phyloP scores from a whole-genome alignment of 371 early-diverging fungal species.

The Syncephalastrum racemosum region DNA sequence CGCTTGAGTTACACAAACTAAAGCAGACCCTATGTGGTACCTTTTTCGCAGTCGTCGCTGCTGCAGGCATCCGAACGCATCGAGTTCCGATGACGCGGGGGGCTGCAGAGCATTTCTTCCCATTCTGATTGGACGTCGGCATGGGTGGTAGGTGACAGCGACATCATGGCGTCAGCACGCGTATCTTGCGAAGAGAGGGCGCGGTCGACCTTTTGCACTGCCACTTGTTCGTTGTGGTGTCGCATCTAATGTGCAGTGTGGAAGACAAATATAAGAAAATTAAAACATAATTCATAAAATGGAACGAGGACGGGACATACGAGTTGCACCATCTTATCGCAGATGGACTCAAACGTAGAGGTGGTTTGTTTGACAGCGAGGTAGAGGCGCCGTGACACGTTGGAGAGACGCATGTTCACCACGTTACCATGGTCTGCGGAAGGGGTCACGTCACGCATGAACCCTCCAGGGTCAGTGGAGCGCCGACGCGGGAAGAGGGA shows the following conservation, averaged over 20 bases:
- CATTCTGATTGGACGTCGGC: not conserved
- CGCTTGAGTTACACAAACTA: not conserved
- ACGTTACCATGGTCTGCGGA: constrained; percentile 7
- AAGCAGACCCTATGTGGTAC: no score
- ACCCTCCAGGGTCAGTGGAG: constrained; percentile 23
- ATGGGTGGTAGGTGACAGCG: not conserved
- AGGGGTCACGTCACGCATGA: constrained; percentile 1
- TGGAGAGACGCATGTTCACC: constrained; percentile 31
- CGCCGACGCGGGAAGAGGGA: constrained; percentile 12
- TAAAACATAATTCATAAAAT: no score
- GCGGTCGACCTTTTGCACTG: not conserved
- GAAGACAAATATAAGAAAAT: no score
- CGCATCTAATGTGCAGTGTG: not conserved
- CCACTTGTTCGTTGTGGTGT: not conserved
- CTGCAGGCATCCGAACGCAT: constrained; percentile 5
- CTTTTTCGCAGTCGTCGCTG: not conserved
- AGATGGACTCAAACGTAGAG: constrained; percentile 31
- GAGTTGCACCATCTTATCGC: constrained; percentile 38
- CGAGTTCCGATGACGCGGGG: not conserved
- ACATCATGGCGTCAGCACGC: no score
- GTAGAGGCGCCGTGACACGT: constrained; percentile 32
- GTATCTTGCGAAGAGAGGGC: not conserved
- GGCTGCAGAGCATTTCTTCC: constrained; percentile 6
- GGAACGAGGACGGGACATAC: constrained; percentile 15
- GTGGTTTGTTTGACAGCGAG: constrained; percentile 36